Percentiles rank a stretch among this genome's conserved stretches.
Conservation (phyloP, 2,329 filamentous ascomycete genomes). For the Epichloe gansuensis region DNA sequence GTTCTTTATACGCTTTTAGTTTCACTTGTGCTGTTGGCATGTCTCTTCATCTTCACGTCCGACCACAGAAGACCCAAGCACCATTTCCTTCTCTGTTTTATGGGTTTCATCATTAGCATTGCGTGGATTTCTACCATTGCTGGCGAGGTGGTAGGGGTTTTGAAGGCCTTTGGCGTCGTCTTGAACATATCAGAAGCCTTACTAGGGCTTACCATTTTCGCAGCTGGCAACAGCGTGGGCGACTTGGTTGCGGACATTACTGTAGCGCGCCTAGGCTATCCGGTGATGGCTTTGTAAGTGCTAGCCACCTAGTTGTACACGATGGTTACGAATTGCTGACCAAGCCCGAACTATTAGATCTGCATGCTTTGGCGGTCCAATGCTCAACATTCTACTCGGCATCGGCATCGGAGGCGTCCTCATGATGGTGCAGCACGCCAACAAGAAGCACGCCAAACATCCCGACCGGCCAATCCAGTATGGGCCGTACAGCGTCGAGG, state of each 20-base stretch:
- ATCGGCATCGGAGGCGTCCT: slow-evolving; percentile 86
- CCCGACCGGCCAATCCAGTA: slow-evolving; percentile 52
- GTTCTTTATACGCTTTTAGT: slow-evolving; percentile 51
- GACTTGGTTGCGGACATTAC: slow-evolving; percentile 93
- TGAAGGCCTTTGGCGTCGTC: slow-evolving; percentile 88
- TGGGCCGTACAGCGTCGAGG: slow-evolving; percentile 68
- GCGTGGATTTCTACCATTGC: slow-evolving; percentile 96
- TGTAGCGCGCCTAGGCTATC: slow-evolving; percentile 82
- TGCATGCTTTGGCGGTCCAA: slow-evolving; percentile 94
- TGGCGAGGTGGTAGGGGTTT: slow-evolving; percentile 84
- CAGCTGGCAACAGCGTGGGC: slow-evolving; percentile 87
- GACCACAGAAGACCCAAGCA: slow-evolving; percentile 55
- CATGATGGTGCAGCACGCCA: slow-evolving; percentile 64
- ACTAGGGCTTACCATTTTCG: slow-evolving; percentile 87
- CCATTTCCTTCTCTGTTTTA: slow-evolving; percentile 68
- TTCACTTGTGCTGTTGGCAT: slow-evolving; percentile 53
- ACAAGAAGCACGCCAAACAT: slow-evolving; percentile 52
- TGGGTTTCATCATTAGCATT: slow-evolving; percentile 83
- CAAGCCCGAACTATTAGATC: slow-evolving; percentile 33
- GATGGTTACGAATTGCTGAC: background rate
- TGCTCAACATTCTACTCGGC: slow-evolving; percentile 92
- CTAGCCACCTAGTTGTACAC: background rate
- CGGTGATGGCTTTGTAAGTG: slow-evolving; percentile 76
- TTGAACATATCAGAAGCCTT: slow-evolving; percentile 90
- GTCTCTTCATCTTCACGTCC: slow-evolving; percentile 57